Percentiles rank a stretch among this genome's conserved stretches.
phyloP scores from a whole-genome alignment of 805 yeast genomes.

The Nakazawaea pomicola region DNA sequence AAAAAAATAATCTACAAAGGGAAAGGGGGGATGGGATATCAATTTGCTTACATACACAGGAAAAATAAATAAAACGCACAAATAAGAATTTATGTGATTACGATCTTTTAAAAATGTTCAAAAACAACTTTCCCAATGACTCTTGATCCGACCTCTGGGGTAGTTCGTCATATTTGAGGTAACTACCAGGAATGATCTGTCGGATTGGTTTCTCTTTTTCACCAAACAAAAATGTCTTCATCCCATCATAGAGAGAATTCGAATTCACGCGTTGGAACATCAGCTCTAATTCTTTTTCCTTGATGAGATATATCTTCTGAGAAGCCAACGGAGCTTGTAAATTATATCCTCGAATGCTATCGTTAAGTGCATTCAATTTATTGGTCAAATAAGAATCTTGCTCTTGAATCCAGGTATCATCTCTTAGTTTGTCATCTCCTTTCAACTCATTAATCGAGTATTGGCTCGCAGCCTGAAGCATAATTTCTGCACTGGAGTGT shows the following conservation, averaged over 20 bases:
- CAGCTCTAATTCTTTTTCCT: slow-evolving; percentile 37
- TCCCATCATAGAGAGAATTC: slow-evolving; percentile 20
- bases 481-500: slow-evolving; percentile 15
- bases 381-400: slow-evolving; percentile 27
- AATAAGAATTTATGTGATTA: slow-evolving; percentile 3
- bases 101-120: slow-evolving; percentile 18
- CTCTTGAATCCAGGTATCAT: slow-evolving; percentile 32
- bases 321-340: slow-evolving; percentile 60
- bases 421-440: slow-evolving; percentile 16
- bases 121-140: slow-evolving; percentile 23
- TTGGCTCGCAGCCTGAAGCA: slow-evolving; percentile 15
- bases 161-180: slow-evolving; percentile 15
- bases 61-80: neutral
- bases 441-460: slow-evolving; percentile 19
- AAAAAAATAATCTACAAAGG: too few species aligned
- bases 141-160: slow-evolving; percentile 23
- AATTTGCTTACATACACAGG: too few species aligned
- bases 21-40: too few species aligned
- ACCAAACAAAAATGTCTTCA: slow-evolving; percentile 19
- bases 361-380: slow-evolving; percentile 38
- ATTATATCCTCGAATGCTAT: slow-evolving; percentile 50
- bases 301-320: slow-evolving; percentile 45
- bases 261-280: slow-evolving; percentile 31
- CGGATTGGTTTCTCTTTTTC: slow-evolving; percentile 7
- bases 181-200: slow-evolving; percentile 17